Base-by-base conservation (phyloP, 2,329 filamentous ascomycete genomes). In the Cladosporium cucumerinum region DNA sequence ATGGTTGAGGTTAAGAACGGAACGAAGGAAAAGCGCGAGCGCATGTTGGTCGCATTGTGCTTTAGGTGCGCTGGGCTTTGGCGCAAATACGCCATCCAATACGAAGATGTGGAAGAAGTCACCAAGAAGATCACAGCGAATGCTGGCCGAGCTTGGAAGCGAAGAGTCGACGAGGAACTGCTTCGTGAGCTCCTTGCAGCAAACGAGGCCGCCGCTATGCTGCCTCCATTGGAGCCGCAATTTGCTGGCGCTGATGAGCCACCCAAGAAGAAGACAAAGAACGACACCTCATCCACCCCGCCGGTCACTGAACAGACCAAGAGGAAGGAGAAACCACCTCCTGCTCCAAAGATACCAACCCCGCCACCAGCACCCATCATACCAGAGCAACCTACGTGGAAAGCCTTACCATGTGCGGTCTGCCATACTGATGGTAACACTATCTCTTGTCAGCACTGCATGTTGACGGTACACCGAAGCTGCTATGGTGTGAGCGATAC, bases 61-160 rank as follows among this genome's bases (percentile, higher is more conserved):
- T 85, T 93, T 65, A 88, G 94, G 66, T 99, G 95, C 74, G 93
- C 93, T 28, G 89, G 95, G 72, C 82, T 99, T 10, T 99, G 95
- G 95, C 89, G 95, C 58, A 91, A 94, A 69, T 99, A 99, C 77
- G 94, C 90, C 18, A 92, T 99, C 67, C 92, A 96, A 70, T 99
- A 92, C 88, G 95, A 98, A 77, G 92, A 96, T 69, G 85, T 93
- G 16, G 95, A 98, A 49, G 94, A 98, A 72, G 86, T 97, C 43
- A 87, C 89, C 46, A 96, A 93, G 80, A 96, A 97, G 79, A 88
- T 96, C 49, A 86, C 89, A 0, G 87, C 90, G 68, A 91, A 92
- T 51, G 92, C 93, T 52, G 90, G 91, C 54, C 89, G 92, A 70
- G 89, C 91, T 5, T 93, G 89, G 87, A 96, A 95, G 79, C 87